Evolutionary conservation across 2,329 filamentous ascomycete genomes (phyloP).

Genomic region (Nothophoma quercina): DNA sequence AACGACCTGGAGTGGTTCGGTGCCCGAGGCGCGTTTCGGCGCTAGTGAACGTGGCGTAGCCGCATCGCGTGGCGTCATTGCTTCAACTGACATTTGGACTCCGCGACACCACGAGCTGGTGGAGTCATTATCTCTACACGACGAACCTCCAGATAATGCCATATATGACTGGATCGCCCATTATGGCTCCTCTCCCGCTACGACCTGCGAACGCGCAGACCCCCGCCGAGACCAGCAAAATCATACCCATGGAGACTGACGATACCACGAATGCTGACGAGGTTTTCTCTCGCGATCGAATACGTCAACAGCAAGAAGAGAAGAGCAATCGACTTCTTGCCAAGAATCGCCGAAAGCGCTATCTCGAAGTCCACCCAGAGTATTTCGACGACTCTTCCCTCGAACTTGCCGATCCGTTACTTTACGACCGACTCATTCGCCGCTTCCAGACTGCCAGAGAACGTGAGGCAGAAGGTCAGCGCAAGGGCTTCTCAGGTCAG

Average conservation of each 20-base stretch:
- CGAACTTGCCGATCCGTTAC: constrained; percentile 74
- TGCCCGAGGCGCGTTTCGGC: constrained; percentile 29
- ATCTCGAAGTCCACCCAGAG: constrained; percentile 73
- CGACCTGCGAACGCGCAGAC: constrained; percentile 29
- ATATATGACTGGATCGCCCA: constrained; percentile 28
- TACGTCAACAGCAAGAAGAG: constrained; percentile 27
- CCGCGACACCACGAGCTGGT: not conserved
- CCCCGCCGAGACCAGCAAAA: constrained; percentile 13
- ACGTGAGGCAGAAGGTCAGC: constrained; percentile 74
- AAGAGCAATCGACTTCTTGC: constrained; percentile 56
- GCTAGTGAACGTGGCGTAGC: constrained; percentile 20
- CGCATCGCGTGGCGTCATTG: constrained; percentile 41
- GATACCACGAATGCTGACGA: constrained; percentile 25
- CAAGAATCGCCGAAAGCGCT: constrained; percentile 81
- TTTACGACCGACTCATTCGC: constrained; percentile 82
- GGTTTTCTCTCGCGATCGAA: constrained; percentile 18
- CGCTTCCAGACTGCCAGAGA: constrained; percentile 77
- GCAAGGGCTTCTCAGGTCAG: constrained; percentile 79
- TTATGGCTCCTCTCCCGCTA: constrained; percentile 36
- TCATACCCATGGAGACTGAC: constrained; percentile 17
- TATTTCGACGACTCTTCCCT: constrained; percentile 71
- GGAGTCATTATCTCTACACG: not conserved
- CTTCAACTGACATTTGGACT: not conserved
- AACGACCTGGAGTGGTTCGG: constrained; percentile 41
- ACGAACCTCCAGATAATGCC: constrained; percentile 27